phyloP scores from a whole-genome alignment of 1,284 basidiomycete genomes.

The Pseudozyma thailandica region DNA sequence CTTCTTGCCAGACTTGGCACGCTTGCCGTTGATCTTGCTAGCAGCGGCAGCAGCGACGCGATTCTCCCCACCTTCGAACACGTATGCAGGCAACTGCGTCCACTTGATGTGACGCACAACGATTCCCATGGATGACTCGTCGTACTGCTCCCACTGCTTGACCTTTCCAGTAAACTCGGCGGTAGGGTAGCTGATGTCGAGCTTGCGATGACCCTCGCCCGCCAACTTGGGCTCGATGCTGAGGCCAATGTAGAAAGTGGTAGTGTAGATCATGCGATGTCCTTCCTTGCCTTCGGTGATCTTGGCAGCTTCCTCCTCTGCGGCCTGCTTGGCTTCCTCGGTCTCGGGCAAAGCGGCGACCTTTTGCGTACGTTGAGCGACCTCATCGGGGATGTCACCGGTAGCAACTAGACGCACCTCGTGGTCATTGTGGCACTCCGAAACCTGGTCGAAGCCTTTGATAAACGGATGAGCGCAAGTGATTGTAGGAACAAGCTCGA shows the following conservation, averaged over 20 bases:
- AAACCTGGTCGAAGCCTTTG: constrained; percentile 89
- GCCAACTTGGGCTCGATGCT: constrained; percentile 86
- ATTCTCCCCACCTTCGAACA: constrained; percentile 76
- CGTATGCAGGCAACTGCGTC: constrained; percentile 83
- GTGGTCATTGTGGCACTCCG: constrained; percentile 83
- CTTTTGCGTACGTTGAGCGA: constrained; percentile 60
- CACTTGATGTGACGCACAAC: constrained; percentile 92
- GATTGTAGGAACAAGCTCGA: constrained; percentile 92
- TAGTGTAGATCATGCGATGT: constrained; percentile 83
- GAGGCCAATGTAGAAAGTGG: constrained; percentile 96
- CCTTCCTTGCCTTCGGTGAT: constrained; percentile 65
- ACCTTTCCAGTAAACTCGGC: constrained; percentile 94
- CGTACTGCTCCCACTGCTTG: constrained; percentile 95
- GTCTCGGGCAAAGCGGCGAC: constrained; percentile 55
- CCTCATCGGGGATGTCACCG: constrained; percentile 61
- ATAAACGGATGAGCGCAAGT: constrained; percentile 93
- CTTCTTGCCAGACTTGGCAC: constrained; percentile 77
- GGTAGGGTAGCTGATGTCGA: constrained; percentile 97
- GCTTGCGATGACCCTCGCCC: constrained; percentile 72
- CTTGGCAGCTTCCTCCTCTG: constrained; percentile 53
- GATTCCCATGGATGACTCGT: constrained; percentile 92
- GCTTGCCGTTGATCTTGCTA: constrained; percentile 78
- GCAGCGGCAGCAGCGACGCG: constrained; percentile 72
- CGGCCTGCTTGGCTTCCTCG: constrained; percentile 48
- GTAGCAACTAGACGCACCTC: constrained; percentile 66